Conservation (phyloP, 495 filamentous ascomycete species). For the Trichoderma orchidacearum region DNA sequence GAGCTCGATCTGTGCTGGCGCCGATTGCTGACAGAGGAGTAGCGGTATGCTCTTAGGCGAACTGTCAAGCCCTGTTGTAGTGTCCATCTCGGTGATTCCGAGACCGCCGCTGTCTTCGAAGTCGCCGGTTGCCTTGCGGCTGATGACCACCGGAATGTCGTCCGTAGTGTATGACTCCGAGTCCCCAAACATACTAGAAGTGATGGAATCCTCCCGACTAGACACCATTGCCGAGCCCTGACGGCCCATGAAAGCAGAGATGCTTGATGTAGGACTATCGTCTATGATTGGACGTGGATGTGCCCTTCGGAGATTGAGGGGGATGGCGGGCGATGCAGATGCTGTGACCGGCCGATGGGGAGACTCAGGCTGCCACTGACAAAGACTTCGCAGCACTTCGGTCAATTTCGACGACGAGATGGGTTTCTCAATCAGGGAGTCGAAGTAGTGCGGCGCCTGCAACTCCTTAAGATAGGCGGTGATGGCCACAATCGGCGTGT, state of each 20-base stretch:
- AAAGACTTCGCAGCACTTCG: conserved; percentile 71
- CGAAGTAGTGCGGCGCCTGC: conserved; percentile 86
- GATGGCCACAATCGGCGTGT: conserved; percentile 92
- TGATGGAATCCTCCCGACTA: conserved; percentile 73
- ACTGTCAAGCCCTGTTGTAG: conserved; percentile 15
- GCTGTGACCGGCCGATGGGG: conserved; percentile 19
- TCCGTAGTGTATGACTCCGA: conserved; percentile 68
- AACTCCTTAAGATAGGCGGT: conserved; percentile 95
- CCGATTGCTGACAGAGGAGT: conserved; percentile 50
- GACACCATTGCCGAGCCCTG: conserved; percentile 60
- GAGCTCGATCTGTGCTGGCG: conserved; percentile 52
- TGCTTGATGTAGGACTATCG: conserved; percentile 74
- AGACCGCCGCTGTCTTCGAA: conserved; percentile 57
- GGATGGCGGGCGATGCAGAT: conserved; percentile 32
- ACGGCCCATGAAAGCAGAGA: conserved; percentile 55
- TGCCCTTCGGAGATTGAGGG: conserved; percentile 44
- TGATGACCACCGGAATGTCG: conserved; percentile 63
- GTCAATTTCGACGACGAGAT: conserved; percentile 79
- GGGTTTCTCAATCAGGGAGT: conserved; percentile 88
- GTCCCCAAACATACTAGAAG: conserved; percentile 75
- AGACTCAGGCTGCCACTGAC: conserved; percentile 79
- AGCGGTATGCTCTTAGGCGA: conserved; percentile 28
- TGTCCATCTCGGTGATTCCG: conserved; percentile 49
- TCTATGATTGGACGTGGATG: conserved; percentile 28
- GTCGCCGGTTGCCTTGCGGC: conserved; percentile 52